Conservation (phyloP, 2,329 filamentous ascomycete genomes). For the Aspergillus quadrilineatus region DNA sequence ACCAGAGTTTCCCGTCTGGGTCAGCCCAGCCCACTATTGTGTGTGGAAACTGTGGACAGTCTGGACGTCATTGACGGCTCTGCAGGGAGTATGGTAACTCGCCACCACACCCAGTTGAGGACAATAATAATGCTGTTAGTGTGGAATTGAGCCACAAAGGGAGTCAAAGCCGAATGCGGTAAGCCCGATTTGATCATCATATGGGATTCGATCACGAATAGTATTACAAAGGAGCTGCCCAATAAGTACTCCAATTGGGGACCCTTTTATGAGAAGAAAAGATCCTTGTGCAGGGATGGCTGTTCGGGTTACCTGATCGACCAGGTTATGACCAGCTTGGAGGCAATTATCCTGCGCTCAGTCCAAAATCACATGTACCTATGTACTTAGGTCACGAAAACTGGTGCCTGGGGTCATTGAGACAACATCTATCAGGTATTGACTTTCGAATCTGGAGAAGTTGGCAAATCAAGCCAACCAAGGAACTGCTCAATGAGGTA, state of each 20-base stretch:
- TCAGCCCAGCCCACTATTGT: neutral
- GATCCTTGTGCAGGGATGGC: neutral
- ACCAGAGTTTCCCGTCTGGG: neutral
- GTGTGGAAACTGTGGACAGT: neutral
- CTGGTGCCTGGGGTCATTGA: neutral
- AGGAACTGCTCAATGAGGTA: slow-evolving; percentile 13
- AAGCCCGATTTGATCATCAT: slow-evolving; percentile 1
- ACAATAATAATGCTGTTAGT: neutral
- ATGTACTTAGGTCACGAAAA: neutral
- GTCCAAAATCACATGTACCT: neutral
- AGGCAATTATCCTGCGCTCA: neutral
- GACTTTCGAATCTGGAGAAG: slow-evolving; percentile 18
- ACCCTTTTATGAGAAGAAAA: neutral
- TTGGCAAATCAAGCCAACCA: slow-evolving; percentile 18
- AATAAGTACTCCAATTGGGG: neutral
- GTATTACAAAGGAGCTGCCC: neutral
- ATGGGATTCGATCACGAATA: neutral
- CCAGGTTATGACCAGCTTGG: neutral
- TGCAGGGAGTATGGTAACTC: neutral
- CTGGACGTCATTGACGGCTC: slow-evolving; percentile 2
- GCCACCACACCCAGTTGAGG: slow-evolving; percentile 4
- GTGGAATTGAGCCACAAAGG: neutral
- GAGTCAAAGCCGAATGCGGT: slow-evolving; percentile 1
- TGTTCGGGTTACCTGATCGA: neutral
- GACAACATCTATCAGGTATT: neutral